phyloP scores from a whole-genome alignment of 176 grass and related monocot species.

The Oryza meyeriana region DNA sequence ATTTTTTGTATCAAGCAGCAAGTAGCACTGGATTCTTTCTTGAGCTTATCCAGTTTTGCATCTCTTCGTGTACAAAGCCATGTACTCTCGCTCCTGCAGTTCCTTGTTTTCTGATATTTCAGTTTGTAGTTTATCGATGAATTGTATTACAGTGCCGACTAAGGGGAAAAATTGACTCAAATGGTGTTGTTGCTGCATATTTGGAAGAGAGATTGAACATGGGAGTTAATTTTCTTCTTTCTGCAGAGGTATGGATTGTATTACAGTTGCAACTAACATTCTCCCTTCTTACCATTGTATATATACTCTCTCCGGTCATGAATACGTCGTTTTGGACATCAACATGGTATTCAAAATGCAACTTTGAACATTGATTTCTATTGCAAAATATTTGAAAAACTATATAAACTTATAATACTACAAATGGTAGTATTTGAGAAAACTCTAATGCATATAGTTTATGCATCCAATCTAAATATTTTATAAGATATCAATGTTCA shows the following conservation, averaged over 20 bases:
- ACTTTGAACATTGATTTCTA: not conserved
- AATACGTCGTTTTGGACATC: not conserved
- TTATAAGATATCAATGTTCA: not conserved
- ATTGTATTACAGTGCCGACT: constrained; percentile 72
- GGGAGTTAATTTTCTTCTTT: constrained; percentile 98
- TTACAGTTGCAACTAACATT: not conserved
- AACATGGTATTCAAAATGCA: too few species aligned
- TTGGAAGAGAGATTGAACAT: constrained; percentile 96
- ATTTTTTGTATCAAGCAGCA: not conserved
- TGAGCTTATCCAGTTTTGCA: constrained; percentile 8
- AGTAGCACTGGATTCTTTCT: constrained; percentile 15
- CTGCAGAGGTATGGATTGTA: constrained; percentile 62
- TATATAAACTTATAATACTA: not conserved
- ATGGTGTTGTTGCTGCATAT: constrained; percentile 77
- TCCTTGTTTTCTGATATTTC: not conserved
- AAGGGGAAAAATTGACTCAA: constrained; percentile 94
- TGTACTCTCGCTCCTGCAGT: not conserved
- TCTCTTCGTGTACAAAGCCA: not conserved
- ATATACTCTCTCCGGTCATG: not conserved
- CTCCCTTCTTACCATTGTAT: not conserved
- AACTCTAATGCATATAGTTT: not conserved
- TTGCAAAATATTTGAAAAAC: not conserved
- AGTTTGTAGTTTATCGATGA: not conserved
- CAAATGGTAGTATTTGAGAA: not conserved
- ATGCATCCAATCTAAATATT: not conserved